Conservation (phyloP, 495 filamentous ascomycete genomes). For the Cetradonia linearis region DNA sequence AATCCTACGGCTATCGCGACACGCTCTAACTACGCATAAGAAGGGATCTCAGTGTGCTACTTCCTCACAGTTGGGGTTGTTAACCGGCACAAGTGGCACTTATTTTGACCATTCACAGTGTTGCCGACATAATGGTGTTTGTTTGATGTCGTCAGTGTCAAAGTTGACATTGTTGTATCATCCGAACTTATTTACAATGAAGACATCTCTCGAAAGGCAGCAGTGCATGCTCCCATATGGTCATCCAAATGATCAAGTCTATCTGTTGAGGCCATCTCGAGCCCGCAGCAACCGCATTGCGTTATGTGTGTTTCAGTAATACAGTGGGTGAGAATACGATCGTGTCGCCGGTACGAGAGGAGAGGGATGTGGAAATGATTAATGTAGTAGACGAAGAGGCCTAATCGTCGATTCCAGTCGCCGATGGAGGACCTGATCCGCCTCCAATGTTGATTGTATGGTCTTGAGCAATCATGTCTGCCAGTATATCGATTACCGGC, state of each 20-base stretch:
- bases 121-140: not conserved
- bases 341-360: constrained; percentile 1
- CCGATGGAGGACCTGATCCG: constrained; percentile 10
- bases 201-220: not conserved
- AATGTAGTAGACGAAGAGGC: not conserved
- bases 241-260: constrained; percentile 5
- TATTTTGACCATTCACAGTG: not conserved
- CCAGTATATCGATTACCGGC: constrained; percentile 87
- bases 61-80: not conserved
- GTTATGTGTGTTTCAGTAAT: constrained; percentile 11
- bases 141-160: not conserved
- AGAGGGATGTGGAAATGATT: not conserved
- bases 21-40: not conserved
- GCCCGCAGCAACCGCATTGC: constrained; percentile 1
- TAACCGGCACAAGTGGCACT: not conserved
- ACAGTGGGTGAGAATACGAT: not conserved
- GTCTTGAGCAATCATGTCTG: constrained; percentile 95
- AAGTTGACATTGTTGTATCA: not conserved
- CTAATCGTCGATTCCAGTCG: constrained; percentile 14
- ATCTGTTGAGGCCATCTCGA: not conserved
- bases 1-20: not conserved
- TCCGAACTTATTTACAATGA: not conserved
- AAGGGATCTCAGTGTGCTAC: not conserved
- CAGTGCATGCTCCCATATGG: not conserved
- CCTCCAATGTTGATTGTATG: constrained; percentile 20